Conservation (phyloP, 2,329 filamentous ascomycete species). For the Fusarium sp. region DNA sequence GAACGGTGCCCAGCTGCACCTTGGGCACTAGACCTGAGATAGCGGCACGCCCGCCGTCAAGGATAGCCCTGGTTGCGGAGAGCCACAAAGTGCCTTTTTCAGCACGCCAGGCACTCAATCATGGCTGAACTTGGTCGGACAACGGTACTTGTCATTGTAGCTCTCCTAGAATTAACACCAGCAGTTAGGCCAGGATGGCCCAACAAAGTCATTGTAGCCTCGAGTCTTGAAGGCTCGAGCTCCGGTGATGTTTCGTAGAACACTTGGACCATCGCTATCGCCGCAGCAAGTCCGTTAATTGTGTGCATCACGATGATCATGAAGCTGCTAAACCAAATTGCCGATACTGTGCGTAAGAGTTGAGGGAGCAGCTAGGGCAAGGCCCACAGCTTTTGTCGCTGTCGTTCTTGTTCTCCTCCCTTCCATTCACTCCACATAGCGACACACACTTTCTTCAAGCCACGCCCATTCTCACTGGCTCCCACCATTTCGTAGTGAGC, state of each 20-base stretch:
- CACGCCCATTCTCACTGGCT: conserved; percentile 41
- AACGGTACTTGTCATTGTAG: conserved; percentile 35
- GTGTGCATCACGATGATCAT: conserved; percentile 22
- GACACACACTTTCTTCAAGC: conserved; percentile 41
- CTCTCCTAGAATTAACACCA: conserved; percentile 13
- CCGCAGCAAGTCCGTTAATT: conserved; percentile 24
- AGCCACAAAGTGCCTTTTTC: conserved; percentile 42
- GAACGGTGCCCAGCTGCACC: conserved; percentile 37
- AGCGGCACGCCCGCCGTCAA: conserved; percentile 43
- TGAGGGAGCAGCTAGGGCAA: conserved; percentile 39
- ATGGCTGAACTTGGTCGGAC: conserved; percentile 37
- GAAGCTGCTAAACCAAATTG: conserved; percentile 24
- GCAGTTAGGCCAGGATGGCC: conserved; percentile 14
- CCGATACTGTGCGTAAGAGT: conserved; percentile 41
- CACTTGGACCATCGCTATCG: conserved; percentile 33
- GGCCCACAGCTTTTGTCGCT: conserved; percentile 41
- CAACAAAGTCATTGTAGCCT: conserved; percentile 27
- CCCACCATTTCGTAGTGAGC: conserved; percentile 36
- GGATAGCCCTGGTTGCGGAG: conserved; percentile 42
- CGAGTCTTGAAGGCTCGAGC: conserved; percentile 21
- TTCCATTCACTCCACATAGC: conserved; percentile 48
- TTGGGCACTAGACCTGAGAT: conserved; percentile 38
- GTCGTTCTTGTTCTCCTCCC: conserved; percentile 48
- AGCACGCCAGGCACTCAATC: conserved; percentile 42
- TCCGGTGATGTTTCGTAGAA: conserved; percentile 18